Conservation (phyloP, 306 rosid genomes). For the Urtica urens region DNA sequence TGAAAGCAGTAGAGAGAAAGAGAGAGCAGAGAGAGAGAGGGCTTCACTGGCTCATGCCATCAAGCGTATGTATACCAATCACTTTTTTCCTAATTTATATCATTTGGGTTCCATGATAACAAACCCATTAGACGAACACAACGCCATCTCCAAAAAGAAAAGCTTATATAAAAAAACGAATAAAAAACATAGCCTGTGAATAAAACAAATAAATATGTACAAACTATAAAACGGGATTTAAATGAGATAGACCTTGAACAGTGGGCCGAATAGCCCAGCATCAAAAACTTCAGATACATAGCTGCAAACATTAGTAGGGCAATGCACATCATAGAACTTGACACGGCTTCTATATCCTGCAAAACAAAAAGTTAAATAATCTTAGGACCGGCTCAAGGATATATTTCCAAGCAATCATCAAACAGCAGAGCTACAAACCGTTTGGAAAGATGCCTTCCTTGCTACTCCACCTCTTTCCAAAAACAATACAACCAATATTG, state of each 20-base stretch:
- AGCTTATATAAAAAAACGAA: background rate
- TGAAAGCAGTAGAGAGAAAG: no score
- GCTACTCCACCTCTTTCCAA: constrained; percentile 69
- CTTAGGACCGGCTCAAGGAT: background rate
- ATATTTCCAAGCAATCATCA: background rate
- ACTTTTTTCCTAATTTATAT: no score
- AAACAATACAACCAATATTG: constrained; percentile 47
- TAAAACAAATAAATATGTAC: background rate
- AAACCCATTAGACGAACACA: no score
- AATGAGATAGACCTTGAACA: constrained; percentile 53
- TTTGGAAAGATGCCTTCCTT: constrained; percentile 64
- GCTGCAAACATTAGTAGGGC: constrained; percentile 52
- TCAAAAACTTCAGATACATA: constrained; percentile 76
- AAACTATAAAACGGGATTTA: background rate
- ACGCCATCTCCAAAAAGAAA: no score
- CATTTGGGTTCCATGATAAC: no score
- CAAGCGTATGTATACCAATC: no score
- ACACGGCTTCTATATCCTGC: constrained; percentile 79
- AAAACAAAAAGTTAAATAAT: constrained; percentile 12
- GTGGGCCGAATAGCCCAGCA: constrained; percentile 82
- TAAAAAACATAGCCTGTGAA: background rate
- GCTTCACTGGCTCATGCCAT: no score
- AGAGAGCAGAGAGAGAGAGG: no score
- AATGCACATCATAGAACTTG: constrained; percentile 41
- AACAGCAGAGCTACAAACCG: constrained; percentile 44